Base-by-base conservation (phyloP, 2,329 filamentous ascomycete genomes). In the Colletotrichum sp. region DNA sequence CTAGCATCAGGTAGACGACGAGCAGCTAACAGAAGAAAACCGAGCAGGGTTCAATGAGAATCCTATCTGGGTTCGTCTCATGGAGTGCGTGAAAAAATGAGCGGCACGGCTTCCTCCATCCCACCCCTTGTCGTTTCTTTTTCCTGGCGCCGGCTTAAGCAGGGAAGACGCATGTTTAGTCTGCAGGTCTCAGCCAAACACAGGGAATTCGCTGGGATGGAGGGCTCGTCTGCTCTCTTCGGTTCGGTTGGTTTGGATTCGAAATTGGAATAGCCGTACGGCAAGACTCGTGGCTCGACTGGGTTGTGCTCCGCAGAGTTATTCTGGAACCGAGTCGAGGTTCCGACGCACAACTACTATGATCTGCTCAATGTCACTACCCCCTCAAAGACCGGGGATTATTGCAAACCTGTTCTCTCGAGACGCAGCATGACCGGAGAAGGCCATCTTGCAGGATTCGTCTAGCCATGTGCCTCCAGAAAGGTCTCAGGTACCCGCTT, bases 401-500 rank as follows among this genome's bases (percentile, higher is more conserved):
- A 55, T 30, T 28, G 21, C 43, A 13, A 18, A 7, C 38, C 16
- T 24, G 63, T 43, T 28, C 26, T 28, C n/a, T 63, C 24, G n/a
- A 61, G 66, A 43, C 10, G 26, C 26, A 56, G n/a, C 28, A 34
- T 12, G 58, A 43, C 16, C 36, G 34, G 34, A 30, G n/a, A 32
- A 34, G 67, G 34, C 61, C 18, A 52, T 38, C 58, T 64, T 43
- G 43, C 52, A 64, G n/a, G n/a, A 28, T 63, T 62, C n/a, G 10
- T 21, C 63, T 26, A 55, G 56, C 63, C 63, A 73, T 75, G 63
- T 63, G 73, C 64, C 64, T 61, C 58, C 21, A 73, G 26, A 36
- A 21, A 64, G 73, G 70, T 75, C 73, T 75, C 69, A 73, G 73
- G 73, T 75, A 75, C 58, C 73, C 73, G 73, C 58, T 38, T 68